Conservation (phyloP, 768 basidiomycete species). For the Trametes villosa region DNA sequence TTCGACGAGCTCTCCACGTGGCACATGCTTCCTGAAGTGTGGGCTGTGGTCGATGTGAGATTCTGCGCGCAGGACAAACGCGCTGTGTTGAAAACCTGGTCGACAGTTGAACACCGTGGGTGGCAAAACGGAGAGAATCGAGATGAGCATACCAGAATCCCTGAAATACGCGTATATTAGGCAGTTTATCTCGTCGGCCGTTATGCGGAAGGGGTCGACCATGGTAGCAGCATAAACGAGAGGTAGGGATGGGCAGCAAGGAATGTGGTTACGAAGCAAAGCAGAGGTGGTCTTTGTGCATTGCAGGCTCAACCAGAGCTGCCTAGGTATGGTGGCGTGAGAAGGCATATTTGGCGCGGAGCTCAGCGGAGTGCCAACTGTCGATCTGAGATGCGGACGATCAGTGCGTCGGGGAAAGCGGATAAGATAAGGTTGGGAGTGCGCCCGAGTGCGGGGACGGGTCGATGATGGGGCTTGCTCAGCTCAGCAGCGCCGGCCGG, state of each 20-base stretch:
- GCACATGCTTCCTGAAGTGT: slow-evolving; percentile 72
- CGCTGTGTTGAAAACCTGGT: slow-evolving; percentile 79
- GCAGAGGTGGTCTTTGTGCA: too few species aligned
- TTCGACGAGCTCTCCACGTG: slow-evolving; percentile 81
- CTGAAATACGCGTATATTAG: slow-evolving; percentile 84
- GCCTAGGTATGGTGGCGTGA: neutral
- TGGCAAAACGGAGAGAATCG: neutral
- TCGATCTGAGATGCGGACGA: neutral
- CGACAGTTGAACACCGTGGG: neutral
- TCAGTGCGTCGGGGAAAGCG: neutral
- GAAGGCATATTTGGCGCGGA: neutral
- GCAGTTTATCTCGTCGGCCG: slow-evolving; percentile 84
- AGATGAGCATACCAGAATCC: slow-evolving; percentile 64
- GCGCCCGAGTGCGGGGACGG: slow-evolving; percentile 11
- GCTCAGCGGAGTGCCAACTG: neutral
- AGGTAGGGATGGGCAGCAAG: neutral
- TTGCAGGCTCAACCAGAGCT: too few species aligned
- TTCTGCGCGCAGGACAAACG: slow-evolving; percentile 80
- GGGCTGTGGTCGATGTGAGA: slow-evolving; percentile 71
- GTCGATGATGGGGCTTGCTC: slow-evolving; percentile 24
- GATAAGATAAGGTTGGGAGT: slow-evolving; percentile 24
- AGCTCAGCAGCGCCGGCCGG: slow-evolving; percentile 17
- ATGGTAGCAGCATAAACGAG: slow-evolving; percentile 12
- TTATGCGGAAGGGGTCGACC: slow-evolving; percentile 57
- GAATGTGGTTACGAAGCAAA: neutral